Conservation (phyloP, 1,284 basidiomycete genomes). For the Ceratobasidium theobromae region DNA sequence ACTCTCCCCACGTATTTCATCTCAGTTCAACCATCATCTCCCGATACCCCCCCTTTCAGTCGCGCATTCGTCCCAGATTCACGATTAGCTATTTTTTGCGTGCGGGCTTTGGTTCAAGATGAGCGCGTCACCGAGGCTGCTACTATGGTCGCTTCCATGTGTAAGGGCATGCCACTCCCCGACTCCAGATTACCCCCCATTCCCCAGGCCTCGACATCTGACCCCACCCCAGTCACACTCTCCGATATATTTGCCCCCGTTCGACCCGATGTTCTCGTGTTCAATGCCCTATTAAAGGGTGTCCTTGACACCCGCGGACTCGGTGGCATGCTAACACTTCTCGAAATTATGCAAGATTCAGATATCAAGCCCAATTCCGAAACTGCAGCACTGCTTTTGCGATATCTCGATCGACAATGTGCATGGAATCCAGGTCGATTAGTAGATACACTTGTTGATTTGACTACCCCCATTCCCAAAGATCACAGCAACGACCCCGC, state of each 20-base stretch:
- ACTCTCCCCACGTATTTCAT: slow-evolving; percentile 19
- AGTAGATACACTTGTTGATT: slow-evolving; percentile 20
- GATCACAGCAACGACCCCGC: slow-evolving; percentile 1
- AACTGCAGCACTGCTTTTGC: slow-evolving; percentile 4
- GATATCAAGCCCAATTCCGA: slow-evolving; percentile 1
- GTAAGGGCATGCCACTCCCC: not conserved
- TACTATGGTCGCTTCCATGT: slow-evolving; percentile 17
- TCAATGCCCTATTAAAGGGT: slow-evolving; percentile 18
- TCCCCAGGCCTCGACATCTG: not conserved
- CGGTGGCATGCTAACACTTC: slow-evolving; percentile 1
- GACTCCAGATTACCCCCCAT: not conserved
- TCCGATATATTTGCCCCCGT: slow-evolving; percentile 10
- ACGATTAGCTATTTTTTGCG: slow-evolving; percentile 13
- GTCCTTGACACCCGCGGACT: slow-evolving; percentile 17
- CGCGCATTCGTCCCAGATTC: slow-evolving; percentile 2
- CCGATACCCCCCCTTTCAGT: not conserved
- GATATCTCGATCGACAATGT: slow-evolving; percentile 21
- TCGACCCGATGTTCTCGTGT: slow-evolving; percentile 13
- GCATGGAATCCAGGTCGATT: slow-evolving; percentile 21
- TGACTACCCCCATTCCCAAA: slow-evolving; percentile 10
- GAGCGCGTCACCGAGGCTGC: slow-evolving; percentile 18
- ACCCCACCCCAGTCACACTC: not conserved
- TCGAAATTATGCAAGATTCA: slow-evolving; percentile 19
- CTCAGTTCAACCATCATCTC: not conserved
- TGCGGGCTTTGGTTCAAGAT: not conserved